Percentiles rank a stretch among this genome's conserved stretches.
Conservation (phyloP, 169 alveolate genomes). For the Theileria parva region DNA sequence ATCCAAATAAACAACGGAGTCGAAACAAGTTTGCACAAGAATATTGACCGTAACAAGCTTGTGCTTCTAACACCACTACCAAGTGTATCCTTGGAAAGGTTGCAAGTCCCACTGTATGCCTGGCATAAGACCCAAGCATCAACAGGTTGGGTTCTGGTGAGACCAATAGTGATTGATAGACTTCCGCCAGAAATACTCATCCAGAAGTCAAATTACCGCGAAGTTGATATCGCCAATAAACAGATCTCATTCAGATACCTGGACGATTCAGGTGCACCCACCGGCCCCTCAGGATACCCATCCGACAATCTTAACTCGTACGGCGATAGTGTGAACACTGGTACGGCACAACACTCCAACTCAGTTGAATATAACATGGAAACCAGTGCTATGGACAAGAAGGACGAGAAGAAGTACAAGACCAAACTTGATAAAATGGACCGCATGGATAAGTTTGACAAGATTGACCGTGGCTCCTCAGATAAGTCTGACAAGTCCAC, state of each 20-base stretch:
- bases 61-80: conserved; percentile 68
- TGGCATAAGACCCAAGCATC: conserved; percentile 68
- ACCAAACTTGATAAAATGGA: conserved; percentile 38
- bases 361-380: conserved; percentile 29
- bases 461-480: conserved; percentile 17
- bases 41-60: conserved; percentile 61
- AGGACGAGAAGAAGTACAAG: conserved; percentile 19
- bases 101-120: conserved; percentile 67
- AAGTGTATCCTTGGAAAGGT: conserved; percentile 43
- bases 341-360: conserved; percentile 34
- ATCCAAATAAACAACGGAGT: conserved; percentile 64
- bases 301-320: conserved; percentile 10
- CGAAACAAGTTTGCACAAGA: conserved; percentile 57
- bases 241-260: conserved; percentile 65
- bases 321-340: conserved; percentile 47
- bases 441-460: conserved; percentile 20
- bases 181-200: conserved; percentile 65
- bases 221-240: conserved; percentile 63
- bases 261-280: conserved; percentile 30
- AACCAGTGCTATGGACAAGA: conserved; percentile 45
- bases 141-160: conserved; percentile 68
- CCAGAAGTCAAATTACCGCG: conserved; percentile 65
- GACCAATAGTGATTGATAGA: conserved; percentile 66
- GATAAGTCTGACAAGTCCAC: conserved; percentile 36
- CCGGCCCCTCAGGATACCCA: background rate